Conservation (phyloP, 768 basidiomycete genomes). For the Leccinum arenicola region DNA sequence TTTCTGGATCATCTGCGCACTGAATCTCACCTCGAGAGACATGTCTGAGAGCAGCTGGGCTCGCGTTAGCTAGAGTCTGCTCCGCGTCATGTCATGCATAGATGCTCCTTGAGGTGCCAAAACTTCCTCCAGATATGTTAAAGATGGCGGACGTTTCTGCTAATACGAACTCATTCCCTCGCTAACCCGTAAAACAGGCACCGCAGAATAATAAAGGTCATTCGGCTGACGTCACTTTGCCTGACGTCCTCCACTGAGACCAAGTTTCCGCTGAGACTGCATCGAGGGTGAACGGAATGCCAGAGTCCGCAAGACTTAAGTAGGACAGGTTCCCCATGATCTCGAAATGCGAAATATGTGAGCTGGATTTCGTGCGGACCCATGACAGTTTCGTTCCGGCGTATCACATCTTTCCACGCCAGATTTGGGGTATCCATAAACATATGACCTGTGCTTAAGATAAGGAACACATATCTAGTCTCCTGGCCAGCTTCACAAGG, state of each 20-base stretch:
- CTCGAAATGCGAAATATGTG: slow-evolving; percentile 23
- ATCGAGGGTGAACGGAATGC: slow-evolving; percentile 21
- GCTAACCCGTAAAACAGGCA: slow-evolving; percentile 26
- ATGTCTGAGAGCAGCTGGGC: slow-evolving; percentile 16
- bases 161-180: slow-evolving; percentile 14
- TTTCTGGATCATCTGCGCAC: slow-evolving; percentile 22
- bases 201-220: slow-evolving; percentile 19
- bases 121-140: slow-evolving; percentile 23
- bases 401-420: background rate
- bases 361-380: slow-evolving; percentile 17
- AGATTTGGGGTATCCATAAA: background rate
- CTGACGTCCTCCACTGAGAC: slow-evolving; percentile 13
- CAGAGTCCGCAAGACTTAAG: slow-evolving; percentile 26
- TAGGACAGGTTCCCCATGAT: slow-evolving; percentile 26
- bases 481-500: too few relatives aligned
- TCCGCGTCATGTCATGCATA: slow-evolving; percentile 4
- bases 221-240: slow-evolving; percentile 9
- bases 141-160: slow-evolving; percentile 28
- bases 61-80: slow-evolving; percentile 1
- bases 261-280: slow-evolving; percentile 16
- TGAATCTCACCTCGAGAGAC: slow-evolving; percentile 15
- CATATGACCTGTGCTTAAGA: background rate
- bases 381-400: too few relatives aligned
- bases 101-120: slow-evolving; percentile 11
- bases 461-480: background rate